Evolutionary conservation across 163 green algal species (phyloP), one percentile per base, ranked within the genome.

Genomic region (Smithsoniella earleae): DNA sequence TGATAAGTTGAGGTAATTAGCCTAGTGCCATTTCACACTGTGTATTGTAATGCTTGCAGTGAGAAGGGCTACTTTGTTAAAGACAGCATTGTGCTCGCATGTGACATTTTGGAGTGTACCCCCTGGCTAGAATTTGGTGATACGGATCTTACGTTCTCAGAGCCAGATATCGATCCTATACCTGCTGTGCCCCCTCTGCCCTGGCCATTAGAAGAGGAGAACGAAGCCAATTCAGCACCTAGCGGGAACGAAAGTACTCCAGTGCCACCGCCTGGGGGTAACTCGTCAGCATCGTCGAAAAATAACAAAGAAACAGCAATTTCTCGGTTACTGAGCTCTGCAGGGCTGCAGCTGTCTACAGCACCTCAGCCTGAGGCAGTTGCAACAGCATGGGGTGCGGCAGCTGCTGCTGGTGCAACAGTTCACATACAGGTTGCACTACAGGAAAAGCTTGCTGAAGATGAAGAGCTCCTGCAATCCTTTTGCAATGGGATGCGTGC

Each of bases 121-220:
- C 84, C 84, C 38, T 90, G 85, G 84, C 72, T 78, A 36, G 84
- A 89, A 62, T 88, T 87, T 72, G 81, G 77, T 16, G 82, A 89
- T 66, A 75, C 85, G 36, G 76, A 80, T 8, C 46, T 74, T 8
- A 78, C 69, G 36, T 73, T 44, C 4, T 76, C 79, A 2, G 73
- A 77, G 27, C 55, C 64, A 3, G 75, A 82, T 52, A 52, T 20
- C 8, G 78, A 73, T 36, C 52, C 34, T 45, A 25, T 43, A 4
- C 58, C 63, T 34, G 36, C 44, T n/a, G 43, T 46, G 75, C 54
- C 27, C 37, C 65, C 62, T 49, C 36, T 40, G 25, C 46, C 27
- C 49, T 66, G 30, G 49, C 36, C 62, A 20, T 1, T 46, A 31
- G 69, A 76, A 27, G 38, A 31, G 0, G 69, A 54, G 13, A 45